phyloP scores from a whole-genome alignment of 2,329 filamentous ascomycete species.

The Xylariaceae sp. region DNA sequence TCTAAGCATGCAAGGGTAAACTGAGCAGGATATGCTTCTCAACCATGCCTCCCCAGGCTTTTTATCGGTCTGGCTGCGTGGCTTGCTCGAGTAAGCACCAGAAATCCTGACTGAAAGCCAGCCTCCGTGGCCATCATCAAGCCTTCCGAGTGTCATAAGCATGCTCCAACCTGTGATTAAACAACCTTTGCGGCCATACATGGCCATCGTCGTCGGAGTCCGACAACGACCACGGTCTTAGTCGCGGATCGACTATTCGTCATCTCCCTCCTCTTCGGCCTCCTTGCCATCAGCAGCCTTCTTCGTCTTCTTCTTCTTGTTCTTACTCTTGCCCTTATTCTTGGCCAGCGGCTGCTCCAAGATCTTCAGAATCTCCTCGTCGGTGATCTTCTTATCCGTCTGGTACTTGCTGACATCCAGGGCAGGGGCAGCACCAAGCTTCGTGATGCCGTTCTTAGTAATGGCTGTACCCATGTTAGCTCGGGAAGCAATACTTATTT shows the following conservation, averaged over 20 bases:
- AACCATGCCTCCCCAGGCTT: constrained; percentile 7
- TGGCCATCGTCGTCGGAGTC: no score
- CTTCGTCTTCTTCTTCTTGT: constrained; percentile 75
- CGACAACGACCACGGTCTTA: no score
- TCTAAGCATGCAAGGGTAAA: no score
- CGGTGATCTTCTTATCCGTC: constrained; percentile 96
- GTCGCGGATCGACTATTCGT: constrained; percentile 17
- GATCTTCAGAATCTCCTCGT: constrained; percentile 93
- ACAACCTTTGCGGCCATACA: no score
- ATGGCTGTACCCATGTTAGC: constrained; percentile 59
- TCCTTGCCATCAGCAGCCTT: constrained; percentile 41
- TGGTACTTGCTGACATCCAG: constrained; percentile 79
- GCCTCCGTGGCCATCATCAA: constrained; percentile 7
- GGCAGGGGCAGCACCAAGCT: constrained; percentile 71
- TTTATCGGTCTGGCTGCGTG: constrained; percentile 1
- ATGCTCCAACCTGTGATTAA: constrained; percentile 1
- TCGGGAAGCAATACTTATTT: constrained; percentile 1
- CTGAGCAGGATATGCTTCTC: not conserved
- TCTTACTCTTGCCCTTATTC: constrained; percentile 90
- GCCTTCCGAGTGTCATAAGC: constrained; percentile 4
- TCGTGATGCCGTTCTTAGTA: constrained; percentile 94
- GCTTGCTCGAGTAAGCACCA: not conserved
- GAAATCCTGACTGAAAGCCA: constrained; percentile 2
- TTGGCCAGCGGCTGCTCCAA: constrained; percentile 82
- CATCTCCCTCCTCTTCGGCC: constrained; percentile 21